Conservation (phyloP, 805 yeast genomes). For the Naumovozyma baii region DNA sequence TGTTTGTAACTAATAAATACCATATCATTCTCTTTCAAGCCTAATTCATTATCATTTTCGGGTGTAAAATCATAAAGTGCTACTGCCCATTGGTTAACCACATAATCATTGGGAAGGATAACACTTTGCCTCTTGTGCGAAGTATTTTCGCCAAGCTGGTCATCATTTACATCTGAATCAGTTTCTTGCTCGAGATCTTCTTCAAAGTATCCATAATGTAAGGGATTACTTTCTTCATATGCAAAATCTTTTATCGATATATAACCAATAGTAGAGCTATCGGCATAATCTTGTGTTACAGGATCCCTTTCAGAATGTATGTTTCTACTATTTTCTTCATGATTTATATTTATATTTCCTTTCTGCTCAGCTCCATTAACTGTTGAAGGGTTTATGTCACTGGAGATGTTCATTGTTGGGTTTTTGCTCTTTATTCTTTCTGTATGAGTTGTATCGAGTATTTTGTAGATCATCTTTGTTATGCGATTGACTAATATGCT, state of each 20-base stretch:
- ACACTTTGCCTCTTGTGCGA: slow-evolving; percentile 24
- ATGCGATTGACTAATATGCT: not conserved
- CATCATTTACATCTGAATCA: slow-evolving; percentile 13
- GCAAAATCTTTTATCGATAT: slow-evolving; percentile 74
- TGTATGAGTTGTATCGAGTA: too few species aligned
- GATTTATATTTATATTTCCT: not conserved
- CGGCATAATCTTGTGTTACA: not conserved
- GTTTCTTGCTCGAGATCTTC: slow-evolving; percentile 17
- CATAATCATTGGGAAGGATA: slow-evolving; percentile 30
- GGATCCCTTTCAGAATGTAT: not conserved
- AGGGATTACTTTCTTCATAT: slow-evolving; percentile 57
- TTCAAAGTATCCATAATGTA: slow-evolving; percentile 52
- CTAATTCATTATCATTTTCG: slow-evolving; percentile 88
- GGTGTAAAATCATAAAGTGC: slow-evolving; percentile 87
- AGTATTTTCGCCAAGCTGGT: slow-evolving; percentile 10
- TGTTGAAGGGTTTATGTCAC: not conserved
- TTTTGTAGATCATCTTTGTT: too few species aligned
- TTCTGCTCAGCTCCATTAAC: not conserved
- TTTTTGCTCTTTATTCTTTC: not conserved
- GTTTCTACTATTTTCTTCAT: not conserved
- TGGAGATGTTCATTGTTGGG: not conserved
- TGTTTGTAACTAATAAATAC: slow-evolving; percentile 83
- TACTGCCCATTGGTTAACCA: slow-evolving; percentile 50
- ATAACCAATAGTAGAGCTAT: slow-evolving; percentile 15
- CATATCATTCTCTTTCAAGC: slow-evolving; percentile 66